A percentile compares a stretch with the other conserved stretches of the same genome.
These are phyloP conservation scores for Vaccinium myrtillus DNA, from an alignment of 148 eudicot genomes.

Conservation along the genomic window DNA sequence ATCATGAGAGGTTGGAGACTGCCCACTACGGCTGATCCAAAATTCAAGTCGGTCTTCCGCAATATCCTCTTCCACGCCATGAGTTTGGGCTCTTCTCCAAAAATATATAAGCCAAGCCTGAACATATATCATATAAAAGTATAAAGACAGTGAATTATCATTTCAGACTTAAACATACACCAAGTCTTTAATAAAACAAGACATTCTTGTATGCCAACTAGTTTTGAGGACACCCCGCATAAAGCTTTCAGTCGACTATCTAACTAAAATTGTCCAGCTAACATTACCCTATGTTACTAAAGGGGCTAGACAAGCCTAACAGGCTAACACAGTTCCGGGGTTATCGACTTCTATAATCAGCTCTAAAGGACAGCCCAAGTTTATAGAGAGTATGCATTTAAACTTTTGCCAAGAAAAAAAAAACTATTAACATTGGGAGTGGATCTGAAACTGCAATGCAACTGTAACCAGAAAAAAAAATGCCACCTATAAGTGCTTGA, in stretches of 20 bases:
- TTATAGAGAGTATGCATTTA: neutral
- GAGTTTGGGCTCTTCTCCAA: slow-evolving; percentile 29
- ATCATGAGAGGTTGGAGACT: slow-evolving; percentile 29
- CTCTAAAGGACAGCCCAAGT: neutral
- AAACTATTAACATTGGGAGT: no score
- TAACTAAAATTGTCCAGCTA: neutral
- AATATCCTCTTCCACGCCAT: slow-evolving; percentile 32
- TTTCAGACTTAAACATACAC: neutral
- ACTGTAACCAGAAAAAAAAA: neutral
- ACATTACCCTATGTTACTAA: neutral
- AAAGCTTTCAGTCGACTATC: neutral
- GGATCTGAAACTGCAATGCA: neutral
- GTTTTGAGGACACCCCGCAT: slow-evolving; percentile 2
- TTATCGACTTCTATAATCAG: neutral
- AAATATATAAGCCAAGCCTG: slow-evolving; percentile 33
- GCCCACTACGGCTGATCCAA: slow-evolving; percentile 31
- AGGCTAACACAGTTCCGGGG: neutral
- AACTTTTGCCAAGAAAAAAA: neutral
- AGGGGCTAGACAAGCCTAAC: neutral
- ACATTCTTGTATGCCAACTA: neutral
- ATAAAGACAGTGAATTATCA: neutral
- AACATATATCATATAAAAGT: neutral
- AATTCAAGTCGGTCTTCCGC: slow-evolving; percentile 28
- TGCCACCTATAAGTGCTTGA: neutral
- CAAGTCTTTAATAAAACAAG: neutral